phyloP scores from a whole-genome alignment of 2,329 filamentous ascomycete species.

The Cladosporium oxysporum region DNA sequence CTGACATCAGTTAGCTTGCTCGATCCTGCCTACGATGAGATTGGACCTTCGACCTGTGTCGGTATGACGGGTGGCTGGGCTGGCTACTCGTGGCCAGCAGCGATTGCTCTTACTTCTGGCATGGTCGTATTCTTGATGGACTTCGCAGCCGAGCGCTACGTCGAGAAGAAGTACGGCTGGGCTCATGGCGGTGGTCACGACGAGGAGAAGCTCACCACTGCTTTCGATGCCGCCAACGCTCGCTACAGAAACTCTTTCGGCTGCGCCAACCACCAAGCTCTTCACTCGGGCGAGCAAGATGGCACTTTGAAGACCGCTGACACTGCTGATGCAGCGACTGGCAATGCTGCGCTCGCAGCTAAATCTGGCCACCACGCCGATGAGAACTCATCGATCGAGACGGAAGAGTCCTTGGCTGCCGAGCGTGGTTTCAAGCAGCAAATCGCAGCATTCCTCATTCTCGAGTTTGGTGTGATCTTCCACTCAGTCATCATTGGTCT shows the following conservation, averaged over 20 bases:
- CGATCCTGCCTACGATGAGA: slow-evolving; percentile 34
- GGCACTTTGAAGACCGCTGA: slow-evolving; percentile 14
- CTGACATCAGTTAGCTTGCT: slow-evolving; percentile 36
- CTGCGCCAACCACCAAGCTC: slow-evolving; percentile 39
- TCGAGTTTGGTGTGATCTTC: slow-evolving; percentile 86
- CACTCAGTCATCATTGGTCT: slow-evolving; percentile 78
- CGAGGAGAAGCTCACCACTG: slow-evolving; percentile 22
- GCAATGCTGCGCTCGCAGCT: slow-evolving; percentile 21
- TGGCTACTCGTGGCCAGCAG: slow-evolving; percentile 55
- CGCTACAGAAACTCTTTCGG: slow-evolving; percentile 24
- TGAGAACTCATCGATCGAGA: slow-evolving; percentile 14
- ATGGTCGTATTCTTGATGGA: slow-evolving; percentile 56
- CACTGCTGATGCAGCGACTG: neutral
- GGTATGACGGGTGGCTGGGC: slow-evolving; percentile 57
- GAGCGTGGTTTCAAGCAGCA: slow-evolving; percentile 65
- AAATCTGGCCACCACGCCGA: slow-evolving; percentile 19
- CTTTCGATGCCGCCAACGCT: slow-evolving; percentile 30
- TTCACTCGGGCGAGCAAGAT: slow-evolving; percentile 48
- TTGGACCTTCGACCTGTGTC: slow-evolving; percentile 48
- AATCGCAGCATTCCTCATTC: slow-evolving; percentile 84
- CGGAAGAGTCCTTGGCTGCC: neutral
- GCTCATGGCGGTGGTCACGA: slow-evolving; percentile 33
- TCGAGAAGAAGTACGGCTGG: slow-evolving; percentile 50
- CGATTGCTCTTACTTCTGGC: slow-evolving; percentile 51
- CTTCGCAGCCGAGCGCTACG: slow-evolving; percentile 53